Evolutionary conservation across 495 filamentous ascomycete species (phyloP).

Genomic region (Neurospora sp.): DNA sequence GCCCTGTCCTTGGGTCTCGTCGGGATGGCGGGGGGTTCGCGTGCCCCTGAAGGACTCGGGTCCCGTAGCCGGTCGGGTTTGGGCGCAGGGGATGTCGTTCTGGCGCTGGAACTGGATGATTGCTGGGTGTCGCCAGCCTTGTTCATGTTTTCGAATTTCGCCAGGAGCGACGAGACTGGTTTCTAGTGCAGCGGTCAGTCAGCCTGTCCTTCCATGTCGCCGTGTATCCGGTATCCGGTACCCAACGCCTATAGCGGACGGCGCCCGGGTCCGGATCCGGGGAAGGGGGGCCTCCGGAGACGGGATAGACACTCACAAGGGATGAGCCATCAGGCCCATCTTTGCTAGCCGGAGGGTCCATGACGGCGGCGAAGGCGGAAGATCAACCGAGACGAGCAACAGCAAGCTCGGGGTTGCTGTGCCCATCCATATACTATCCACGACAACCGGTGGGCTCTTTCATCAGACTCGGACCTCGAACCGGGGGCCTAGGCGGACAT

Average conservation of each 20-base stretch:
- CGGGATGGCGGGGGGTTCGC: constrained; percentile 44
- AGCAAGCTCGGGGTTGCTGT: constrained; percentile 16
- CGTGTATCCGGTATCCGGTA: not conserved
- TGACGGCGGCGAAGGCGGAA: constrained; percentile 21
- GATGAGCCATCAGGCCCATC: constrained; percentile 49
- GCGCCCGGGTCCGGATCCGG: not conserved
- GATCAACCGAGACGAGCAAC: constrained; percentile 11
- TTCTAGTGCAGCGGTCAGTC: constrained; percentile 32
- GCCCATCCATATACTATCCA: constrained; percentile 22
- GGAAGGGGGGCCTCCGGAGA: not conserved
- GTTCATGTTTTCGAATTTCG: constrained; percentile 84
- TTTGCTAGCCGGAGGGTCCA: constrained; percentile 27
- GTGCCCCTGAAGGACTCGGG: constrained; percentile 36
- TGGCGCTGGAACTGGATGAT: constrained; percentile 8
- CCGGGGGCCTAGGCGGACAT: not conserved
- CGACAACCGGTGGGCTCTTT: constrained; percentile 8
- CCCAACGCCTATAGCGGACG: not conserved
- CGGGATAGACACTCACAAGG: constrained; percentile 35
- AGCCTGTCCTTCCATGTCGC: not conserved
- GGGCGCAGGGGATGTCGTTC: constrained; percentile 25
- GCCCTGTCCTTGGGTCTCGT: constrained; percentile 30
- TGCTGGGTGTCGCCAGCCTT: constrained; percentile 35
- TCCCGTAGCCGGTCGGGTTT: constrained; percentile 33
- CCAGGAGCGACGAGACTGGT: constrained; percentile 85
- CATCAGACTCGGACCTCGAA: constrained; percentile 12